A percentile compares a stretch with the other conserved stretches of the same genome.
Conservation (phyloP, 73 alveolate genomes). For the Paramecium caudatum region DNA sequence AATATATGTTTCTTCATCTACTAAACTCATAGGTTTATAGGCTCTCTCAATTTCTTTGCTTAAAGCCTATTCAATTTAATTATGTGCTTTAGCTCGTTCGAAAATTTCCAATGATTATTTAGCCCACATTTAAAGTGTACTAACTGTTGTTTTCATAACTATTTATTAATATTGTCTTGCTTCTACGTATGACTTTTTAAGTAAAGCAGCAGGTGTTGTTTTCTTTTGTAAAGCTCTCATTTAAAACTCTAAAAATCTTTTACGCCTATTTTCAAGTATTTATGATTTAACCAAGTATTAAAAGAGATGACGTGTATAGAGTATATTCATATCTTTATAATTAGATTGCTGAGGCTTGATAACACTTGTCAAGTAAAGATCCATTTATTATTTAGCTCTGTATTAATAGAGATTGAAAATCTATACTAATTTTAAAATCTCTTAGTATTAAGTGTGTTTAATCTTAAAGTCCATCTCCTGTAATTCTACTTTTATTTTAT, state of each 20-base stretch:
- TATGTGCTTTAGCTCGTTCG: neutral
- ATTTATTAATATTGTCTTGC: constrained; percentile 23
- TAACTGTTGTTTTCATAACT: constrained; percentile 27
- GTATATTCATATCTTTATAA: neutral
- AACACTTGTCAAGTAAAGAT: neutral
- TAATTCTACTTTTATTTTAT: constrained; percentile 50
- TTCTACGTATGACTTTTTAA: neutral
- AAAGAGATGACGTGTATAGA: neutral
- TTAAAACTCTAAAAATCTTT: constrained; percentile 8
- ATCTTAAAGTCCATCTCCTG: constrained; percentile 65
- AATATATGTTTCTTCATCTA: constrained; percentile 48
- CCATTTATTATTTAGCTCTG: constrained; percentile 34
- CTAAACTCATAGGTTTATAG: neutral
- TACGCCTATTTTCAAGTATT: neutral
- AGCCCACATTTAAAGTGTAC: constrained; percentile 21
- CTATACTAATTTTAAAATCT: constrained; percentile 23
- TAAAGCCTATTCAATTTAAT: neutral
- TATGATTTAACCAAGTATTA: neutral
- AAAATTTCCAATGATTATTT: constrained; percentile 2
- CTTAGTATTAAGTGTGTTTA: constrained; percentile 6
- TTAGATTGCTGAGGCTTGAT: constrained; percentile 18
- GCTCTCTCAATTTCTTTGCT: constrained; percentile 52
- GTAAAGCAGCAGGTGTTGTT: neutral
- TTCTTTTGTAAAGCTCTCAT: neutral
- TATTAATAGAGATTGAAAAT: constrained; percentile 35